phyloP scores from a whole-genome alignment of 257 asterid genomes.

The Eustoma russellianum region DNA sequence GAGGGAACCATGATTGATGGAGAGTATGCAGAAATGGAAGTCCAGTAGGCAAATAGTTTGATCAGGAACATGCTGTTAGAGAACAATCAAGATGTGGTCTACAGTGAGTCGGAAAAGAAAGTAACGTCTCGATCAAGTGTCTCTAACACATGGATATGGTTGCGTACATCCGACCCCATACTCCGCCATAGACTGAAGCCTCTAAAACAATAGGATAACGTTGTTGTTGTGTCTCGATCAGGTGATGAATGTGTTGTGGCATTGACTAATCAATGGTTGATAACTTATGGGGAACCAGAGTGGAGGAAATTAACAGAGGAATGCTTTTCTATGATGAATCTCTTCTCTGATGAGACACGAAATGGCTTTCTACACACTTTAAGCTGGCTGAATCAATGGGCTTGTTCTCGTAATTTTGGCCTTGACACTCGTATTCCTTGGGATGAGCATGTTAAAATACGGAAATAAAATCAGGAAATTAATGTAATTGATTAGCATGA shows the following conservation, averaged over 20 bases:
- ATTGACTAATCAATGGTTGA: constrained; percentile 94
- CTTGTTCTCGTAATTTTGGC: constrained; percentile 86
- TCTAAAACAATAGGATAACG: too few relatives aligned
- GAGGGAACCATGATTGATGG: constrained; percentile 83
- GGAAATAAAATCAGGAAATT: too few relatives aligned
- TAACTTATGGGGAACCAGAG: constrained; percentile 72
- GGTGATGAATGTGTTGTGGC: too few relatives aligned
- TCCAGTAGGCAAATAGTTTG: constrained; percentile 77
- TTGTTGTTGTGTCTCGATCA: too few relatives aligned
- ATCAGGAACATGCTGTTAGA: constrained; percentile 63
- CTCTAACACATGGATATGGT: too few relatives aligned
- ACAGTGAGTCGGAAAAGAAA: constrained; percentile 86
- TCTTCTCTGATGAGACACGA: constrained; percentile 74
- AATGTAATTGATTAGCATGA: too few relatives aligned
- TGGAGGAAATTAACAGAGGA: constrained; percentile 78
- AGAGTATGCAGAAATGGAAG: constrained; percentile 66
- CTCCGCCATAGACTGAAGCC: too few relatives aligned
- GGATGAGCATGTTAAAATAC: too few relatives aligned
- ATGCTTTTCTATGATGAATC: constrained; percentile 74
- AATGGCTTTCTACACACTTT: constrained; percentile 88
- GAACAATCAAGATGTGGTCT: constrained; percentile 57
- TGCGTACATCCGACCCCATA: too few relatives aligned
- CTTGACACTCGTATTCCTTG: constrained; percentile 94
- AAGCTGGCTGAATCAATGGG: constrained; percentile 98
- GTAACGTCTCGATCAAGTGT: constrained; percentile 97